Evolutionary conservation across 2,329 filamentous ascomycete species (phyloP).

Genomic region (Amylocarpus encephaloides): DNA sequence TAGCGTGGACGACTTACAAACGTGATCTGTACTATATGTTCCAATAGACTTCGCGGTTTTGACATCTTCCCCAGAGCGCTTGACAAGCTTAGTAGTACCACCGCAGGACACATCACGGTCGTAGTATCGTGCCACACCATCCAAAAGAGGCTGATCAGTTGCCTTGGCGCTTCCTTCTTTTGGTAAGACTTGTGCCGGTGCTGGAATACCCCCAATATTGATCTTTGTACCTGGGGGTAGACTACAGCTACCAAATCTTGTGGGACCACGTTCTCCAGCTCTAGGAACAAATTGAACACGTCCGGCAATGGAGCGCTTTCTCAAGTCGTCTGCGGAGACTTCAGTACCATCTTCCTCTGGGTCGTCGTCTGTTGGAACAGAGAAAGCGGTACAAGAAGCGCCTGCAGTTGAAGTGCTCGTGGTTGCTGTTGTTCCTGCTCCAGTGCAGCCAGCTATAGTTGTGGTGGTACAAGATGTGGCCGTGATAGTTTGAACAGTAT

Average conservation of each 20-base stretch:
- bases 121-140: not conserved
- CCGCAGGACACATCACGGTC: not conserved
- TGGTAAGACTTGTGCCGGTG: not conserved
- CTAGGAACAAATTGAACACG: not conserved
- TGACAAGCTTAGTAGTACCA: not conserved
- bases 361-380: not conserved
- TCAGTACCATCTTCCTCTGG: not conserved
- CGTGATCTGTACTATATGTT: not conserved
- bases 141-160: not conserved
- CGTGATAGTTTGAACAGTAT: conserved; percentile 1
- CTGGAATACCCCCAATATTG: not conserved
- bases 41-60: not conserved
- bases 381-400: not conserved
- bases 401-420: not conserved
- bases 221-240: not conserved
- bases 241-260: not conserved
- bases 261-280: not conserved
- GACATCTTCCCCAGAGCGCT: not conserved
- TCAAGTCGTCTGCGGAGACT: not conserved
- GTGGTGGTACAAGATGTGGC: conserved; percentile 1
- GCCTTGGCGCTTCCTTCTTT: not conserved
- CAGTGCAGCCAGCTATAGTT: conserved; percentile 4
- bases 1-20: not conserved
- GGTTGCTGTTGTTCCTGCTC: not conserved
- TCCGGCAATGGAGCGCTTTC: not conserved